Conservation (phyloP, 306 rosid species). For the Biancaea sappan region DNA sequence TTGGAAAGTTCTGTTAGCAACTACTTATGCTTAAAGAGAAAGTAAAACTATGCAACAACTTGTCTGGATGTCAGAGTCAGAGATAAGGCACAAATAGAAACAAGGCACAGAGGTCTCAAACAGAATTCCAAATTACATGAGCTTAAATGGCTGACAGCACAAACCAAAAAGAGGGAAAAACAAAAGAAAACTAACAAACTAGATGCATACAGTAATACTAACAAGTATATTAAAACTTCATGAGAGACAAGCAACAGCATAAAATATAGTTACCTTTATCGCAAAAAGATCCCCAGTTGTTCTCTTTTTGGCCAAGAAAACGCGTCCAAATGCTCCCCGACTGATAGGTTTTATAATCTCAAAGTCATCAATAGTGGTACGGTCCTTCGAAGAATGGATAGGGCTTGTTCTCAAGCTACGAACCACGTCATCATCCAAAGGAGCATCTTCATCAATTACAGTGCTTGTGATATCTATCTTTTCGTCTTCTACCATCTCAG, state of each 20-base stretch:
- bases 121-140: slow-evolving; percentile 8
- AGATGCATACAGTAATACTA: not conserved
- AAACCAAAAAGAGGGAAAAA: not conserved
- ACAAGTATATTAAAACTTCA: not conserved
- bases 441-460: slow-evolving; percentile 83
- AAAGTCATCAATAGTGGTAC: slow-evolving; percentile 94
- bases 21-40: not conserved
- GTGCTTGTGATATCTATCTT: slow-evolving; percentile 79
- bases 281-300: slow-evolving; percentile 98
- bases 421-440: slow-evolving; percentile 88
- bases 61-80: slow-evolving; percentile 27
- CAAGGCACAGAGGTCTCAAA: not conserved
- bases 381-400: slow-evolving; percentile 82
- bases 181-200: not conserved
- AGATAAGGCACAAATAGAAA: slow-evolving; percentile 8
- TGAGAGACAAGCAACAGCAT: not conserved
- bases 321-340: slow-evolving; percentile 99
- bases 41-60: not conserved
- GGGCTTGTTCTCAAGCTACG: slow-evolving; percentile 98
- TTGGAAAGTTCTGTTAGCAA: not conserved
- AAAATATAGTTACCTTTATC: slow-evolving; percentile 64
- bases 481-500: slow-evolving; percentile 93
- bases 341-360: slow-evolving; percentile 97
- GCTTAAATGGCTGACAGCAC: not conserved
- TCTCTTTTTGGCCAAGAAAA: slow-evolving; percentile 97